Base-by-base conservation (phyloP, 2,329 filamentous ascomycete genomes). In the Zymoseptoria crescenta region DNA sequence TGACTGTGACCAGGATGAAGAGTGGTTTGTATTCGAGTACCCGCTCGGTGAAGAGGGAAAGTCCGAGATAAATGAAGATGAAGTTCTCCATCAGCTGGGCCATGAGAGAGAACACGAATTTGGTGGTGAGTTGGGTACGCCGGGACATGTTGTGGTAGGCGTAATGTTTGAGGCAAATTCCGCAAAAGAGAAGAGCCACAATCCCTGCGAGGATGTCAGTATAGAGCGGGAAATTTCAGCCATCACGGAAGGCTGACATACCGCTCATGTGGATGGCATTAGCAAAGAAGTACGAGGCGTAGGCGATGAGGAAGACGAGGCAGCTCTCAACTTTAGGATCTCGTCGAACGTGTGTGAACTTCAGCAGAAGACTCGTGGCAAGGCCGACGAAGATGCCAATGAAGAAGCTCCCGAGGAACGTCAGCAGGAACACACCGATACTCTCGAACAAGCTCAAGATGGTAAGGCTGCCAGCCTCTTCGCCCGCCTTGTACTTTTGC, bases 81-180 rank as follows among this genome's bases (percentile, higher is more conserved):
- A 99, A 99, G 75, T 99, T 99, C 76, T 99, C 94, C 0, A 93
- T 96, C 52, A 99, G 77, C 74, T 99, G 94, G 3, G 94, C 90
- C 67, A 95, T 87, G 62, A 96, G 87, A 73, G 96, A 91, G 77
- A 99, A 99, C 59, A 96, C 83, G 76, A 96, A 99, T 74, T 99
- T 99, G 56, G 94, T 99, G 16, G 94, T 96, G 63, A 99, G 86
- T 73, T 99, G 94, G 1, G 94, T 97, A 62, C 94, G 87, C 54
- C 94, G 87, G 29, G 94, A 99, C 94, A 99, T 99, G 79, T 99
- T 99, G 81, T 97, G 96, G 77, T 99, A 99, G 63, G 94, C 94
- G 71, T 99, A 99, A 73, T 99, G 94, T 76, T 99, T 99, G 64
- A 99, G 80, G 9, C 94, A 97, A 67, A 99, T 99, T 57, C 94